These are phyloP conservation scores for Leishmania guyanensis DNA, from an alignment of 208 protist species.

Conservation along the genomic window DNA sequence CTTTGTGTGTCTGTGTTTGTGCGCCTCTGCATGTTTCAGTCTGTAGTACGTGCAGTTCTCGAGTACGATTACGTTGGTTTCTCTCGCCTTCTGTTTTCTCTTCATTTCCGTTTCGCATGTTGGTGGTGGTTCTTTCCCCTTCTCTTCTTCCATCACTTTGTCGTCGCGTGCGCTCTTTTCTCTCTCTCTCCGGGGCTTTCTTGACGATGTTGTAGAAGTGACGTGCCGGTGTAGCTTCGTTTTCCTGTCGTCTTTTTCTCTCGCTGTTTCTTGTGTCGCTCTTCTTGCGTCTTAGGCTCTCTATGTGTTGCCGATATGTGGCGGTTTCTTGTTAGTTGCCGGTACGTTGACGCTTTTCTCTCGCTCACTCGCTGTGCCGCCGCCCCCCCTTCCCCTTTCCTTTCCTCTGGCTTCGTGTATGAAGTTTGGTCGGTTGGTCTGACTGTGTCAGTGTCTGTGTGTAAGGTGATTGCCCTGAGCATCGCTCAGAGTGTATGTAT, in stretches of 20 bases:
- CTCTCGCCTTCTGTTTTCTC: neutral
- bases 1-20: neutral
- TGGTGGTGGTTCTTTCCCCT: neutral
- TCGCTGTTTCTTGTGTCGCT: neutral
- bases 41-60: neutral
- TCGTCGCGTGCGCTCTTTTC: too few relatives aligned
- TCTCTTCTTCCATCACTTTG: neutral
- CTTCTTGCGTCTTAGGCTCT: neutral
- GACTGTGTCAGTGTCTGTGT: neutral
- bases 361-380: too few relatives aligned
- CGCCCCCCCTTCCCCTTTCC: neutral
- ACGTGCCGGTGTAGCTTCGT: neutral
- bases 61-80: neutral
- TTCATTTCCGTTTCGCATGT: neutral
- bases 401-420: neutral
- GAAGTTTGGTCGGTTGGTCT: neutral
- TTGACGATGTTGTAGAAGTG: neutral
- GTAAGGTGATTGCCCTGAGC: neutral
- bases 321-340: neutral
- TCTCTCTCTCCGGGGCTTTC: too few relatives aligned
- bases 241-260: neutral
- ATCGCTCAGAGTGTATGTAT: neutral
- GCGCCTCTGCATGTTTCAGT: neutral
- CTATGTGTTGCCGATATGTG: neutral
- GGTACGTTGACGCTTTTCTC: neutral